These are phyloP conservation scores for Neurospora sublineolata DNA, from an alignment of 495 filamentous ascomycete genomes.

Conservation along the genomic window DNA sequence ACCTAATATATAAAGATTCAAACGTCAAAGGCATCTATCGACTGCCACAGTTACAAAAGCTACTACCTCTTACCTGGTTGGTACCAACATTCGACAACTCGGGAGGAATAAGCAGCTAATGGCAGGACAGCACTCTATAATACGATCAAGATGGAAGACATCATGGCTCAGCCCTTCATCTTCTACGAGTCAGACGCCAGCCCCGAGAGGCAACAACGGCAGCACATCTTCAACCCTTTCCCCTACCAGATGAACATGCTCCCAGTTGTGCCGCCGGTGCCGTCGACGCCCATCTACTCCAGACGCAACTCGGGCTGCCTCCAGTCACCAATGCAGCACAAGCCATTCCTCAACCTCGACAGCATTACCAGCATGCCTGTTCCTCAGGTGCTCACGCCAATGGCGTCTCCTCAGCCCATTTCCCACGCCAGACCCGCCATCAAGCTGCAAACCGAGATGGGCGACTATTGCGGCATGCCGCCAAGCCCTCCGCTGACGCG, in stretches of 20 bases:
- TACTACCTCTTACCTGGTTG: slow-evolving; percentile 12
- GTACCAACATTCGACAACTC: slow-evolving; percentile 10
- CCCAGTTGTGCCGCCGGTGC: slow-evolving; percentile 42
- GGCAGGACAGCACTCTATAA: neutral
- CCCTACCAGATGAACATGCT: slow-evolving; percentile 38
- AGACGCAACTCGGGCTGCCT: slow-evolving; percentile 54
- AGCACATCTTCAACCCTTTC: slow-evolving; percentile 68
- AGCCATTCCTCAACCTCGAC: slow-evolving; percentile 34
- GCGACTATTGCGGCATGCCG: slow-evolving; percentile 56
- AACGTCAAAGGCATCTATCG: slow-evolving; percentile 8
- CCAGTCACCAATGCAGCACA: slow-evolving; percentile 46
- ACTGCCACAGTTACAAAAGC: slow-evolving; percentile 6
- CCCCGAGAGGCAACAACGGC: slow-evolving; percentile 68
- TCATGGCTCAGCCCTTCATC: slow-evolving; percentile 69
- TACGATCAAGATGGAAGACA: slow-evolving; percentile 30
- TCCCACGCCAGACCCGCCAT: slow-evolving; percentile 54
- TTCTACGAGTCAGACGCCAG: slow-evolving; percentile 78
- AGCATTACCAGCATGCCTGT: slow-evolving; percentile 26
- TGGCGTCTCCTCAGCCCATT: slow-evolving; percentile 67
- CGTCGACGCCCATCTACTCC: slow-evolving; percentile 63
- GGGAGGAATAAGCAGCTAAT: slow-evolving; percentile 9
- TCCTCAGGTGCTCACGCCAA: slow-evolving; percentile 56
- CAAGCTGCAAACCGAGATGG: slow-evolving; percentile 70
- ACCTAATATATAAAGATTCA: slow-evolving; percentile 33
- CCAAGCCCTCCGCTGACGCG: slow-evolving; percentile 82